Base-by-base conservation (phyloP, 768 basidiomycete genomes). In the Galerina sulciceps region DNA sequence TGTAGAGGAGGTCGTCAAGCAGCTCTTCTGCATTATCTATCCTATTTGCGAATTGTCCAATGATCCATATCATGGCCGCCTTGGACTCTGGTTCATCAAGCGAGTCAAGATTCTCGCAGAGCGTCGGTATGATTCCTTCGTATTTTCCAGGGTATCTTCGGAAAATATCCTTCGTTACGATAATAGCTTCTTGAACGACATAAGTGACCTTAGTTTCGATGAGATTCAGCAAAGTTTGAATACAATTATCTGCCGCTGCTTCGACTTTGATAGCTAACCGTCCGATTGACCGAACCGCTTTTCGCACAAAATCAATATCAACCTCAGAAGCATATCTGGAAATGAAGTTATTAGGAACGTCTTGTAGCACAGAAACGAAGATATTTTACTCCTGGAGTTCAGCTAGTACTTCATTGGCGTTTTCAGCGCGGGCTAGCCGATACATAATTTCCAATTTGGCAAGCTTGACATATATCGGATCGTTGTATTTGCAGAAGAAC, bases 401-500 rank as follows among this genome's bases (percentile, higher is more conserved):
- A 34, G 95, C 89, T 13, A 99, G 78, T 1, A 99, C 95, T 69
- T 98, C 94, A 60, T 82, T 83, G 17, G 92, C 91, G 71, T 99
- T 99, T 70, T 95, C 94, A 58, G 94, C 89, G n/a, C 93, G 86
- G 9, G 96, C 94, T 17, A 99, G 81, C 10, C 97, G 88, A 74
- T 99, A 99, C 93, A 99, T 99, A 69, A 99, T 98, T 74, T 99
- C 97, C 52, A 99, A 80, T 67, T 99, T 99, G 49, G 96, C 96
- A 31, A 99, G 82, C 72, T 99, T 99, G 72, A 99, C 94, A 71
- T 99, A 99, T 65, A 99, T 97, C 2, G 97, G 97, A 68, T 99
- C 97, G 71, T 99, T 99, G 74, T 99, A 99, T 75, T 99, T 99
- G 90, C 95, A 98, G 77, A 99, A 99, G 77, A 99, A 99, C 13